Evolutionary conservation across 805 yeast genomes (phyloP), one percentile per base, ranked within the genome.

Genomic region (Ogataea dorogensis): DNA sequence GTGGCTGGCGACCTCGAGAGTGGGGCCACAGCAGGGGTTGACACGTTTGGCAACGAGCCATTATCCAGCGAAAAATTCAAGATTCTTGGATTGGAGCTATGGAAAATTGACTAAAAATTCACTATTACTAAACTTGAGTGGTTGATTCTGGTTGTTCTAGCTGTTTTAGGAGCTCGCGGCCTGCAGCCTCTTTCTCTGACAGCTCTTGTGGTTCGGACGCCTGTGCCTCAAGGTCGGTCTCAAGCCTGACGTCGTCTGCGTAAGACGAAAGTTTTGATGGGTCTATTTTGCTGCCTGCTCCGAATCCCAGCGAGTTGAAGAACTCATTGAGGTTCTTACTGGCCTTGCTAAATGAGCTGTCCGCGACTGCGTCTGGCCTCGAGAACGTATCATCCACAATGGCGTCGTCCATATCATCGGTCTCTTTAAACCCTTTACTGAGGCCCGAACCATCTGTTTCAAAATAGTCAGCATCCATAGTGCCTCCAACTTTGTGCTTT

Each of bases 31-130:
- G 80, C 78, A 51, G 71, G 77, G 2, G 83, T 91, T 34, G 77
- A 77, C 17, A 93, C 98, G 0, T 91, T 86, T 66, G 96, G 95
- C 0, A 91, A 93, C 58, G 97, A 87, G 40, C 77, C 81, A 2
- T 65, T 91, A 40, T 50, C 59, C 38, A 43, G 53, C 7, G 78
- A 75, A 2, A 84, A 79, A 53, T 93, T 93, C 59, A 73, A 71
- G 36, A 78, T 91, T 4, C 62, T 82, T 25, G 89, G 84, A 0
- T 62, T 91, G 24, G 98, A 89, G 56, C 71, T 91, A 0, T 89
- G 98, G 98, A 72, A 81, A 42, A 73, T 88, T 5, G 25, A 35
- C 22, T 35, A 29, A 29, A 27, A 17, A n/a, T 26, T n/a, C n/a
- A n/a, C n/a, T n/a, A n/a, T 5, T 31, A 28, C 24, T 15, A 33